Conservation (phyloP, 768 basidiomycete species). For the Chalciporus pseudorubinellus region DNA sequence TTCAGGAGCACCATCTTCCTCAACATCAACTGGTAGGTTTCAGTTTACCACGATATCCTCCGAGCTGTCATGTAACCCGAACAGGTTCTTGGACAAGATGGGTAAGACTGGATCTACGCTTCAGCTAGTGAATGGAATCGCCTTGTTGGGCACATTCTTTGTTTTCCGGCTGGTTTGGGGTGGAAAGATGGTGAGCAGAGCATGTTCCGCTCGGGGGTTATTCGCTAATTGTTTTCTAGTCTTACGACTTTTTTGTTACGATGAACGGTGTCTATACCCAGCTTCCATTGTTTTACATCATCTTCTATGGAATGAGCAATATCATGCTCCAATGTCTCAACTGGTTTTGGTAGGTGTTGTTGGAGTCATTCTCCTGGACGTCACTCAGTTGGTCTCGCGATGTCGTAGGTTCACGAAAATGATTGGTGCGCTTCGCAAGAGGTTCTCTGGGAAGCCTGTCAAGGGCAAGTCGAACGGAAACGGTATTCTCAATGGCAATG, state of each 20-base stretch:
- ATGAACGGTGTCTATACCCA: slow-evolving; percentile 53
- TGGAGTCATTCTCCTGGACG: neutral
- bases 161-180: slow-evolving; percentile 71
- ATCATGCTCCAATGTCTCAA: slow-evolving; percentile 70
- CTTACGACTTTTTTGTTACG: slow-evolving; percentile 61
- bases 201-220: too few relatives aligned
- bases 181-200: slow-evolving; percentile 37
- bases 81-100: slow-evolving; percentile 76
- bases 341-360: slow-evolving; percentile 66
- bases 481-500: slow-evolving; percentile 14
- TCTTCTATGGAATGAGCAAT: slow-evolving; percentile 58
- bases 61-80: neutral
- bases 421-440: slow-evolving; percentile 60
- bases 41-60: neutral
- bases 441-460: slow-evolving; percentile 42
- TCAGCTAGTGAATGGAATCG: slow-evolving; percentile 70
- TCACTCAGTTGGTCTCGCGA: neutral
- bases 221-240: slow-evolving; percentile 40
- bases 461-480: slow-evolving; percentile 12
- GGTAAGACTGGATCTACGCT: slow-evolving; percentile 63
- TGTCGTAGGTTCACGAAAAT: slow-evolving; percentile 65
- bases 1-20: slow-evolving; percentile 79
- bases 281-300: slow-evolving; percentile 49
- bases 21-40: slow-evolving; percentile 77
- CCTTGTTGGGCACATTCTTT: slow-evolving; percentile 68